A percentile compares a stretch with the other conserved stretches of the same genome.
Conservation (phyloP, 805 yeast species). For the Candida xiaguanensis region DNA sequence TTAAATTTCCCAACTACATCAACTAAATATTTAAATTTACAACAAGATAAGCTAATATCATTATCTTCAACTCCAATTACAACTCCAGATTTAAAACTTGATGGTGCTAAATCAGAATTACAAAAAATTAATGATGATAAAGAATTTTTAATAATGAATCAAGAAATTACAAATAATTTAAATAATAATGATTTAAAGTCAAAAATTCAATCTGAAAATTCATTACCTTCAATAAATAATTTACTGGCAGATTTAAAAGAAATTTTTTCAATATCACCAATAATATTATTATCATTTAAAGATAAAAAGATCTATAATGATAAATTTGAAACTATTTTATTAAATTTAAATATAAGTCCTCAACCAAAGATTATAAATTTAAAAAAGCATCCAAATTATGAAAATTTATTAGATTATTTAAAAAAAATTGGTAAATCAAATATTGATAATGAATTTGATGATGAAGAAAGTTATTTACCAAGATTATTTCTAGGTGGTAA, state of each 20-base stretch:
- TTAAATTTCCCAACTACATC: not conserved
- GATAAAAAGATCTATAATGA: slow-evolving; percentile 11
- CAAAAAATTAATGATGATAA: not conserved
- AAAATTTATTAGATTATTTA: slow-evolving; percentile 22
- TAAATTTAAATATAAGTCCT: slow-evolving; percentile 25
- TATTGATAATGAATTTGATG: slow-evolving; percentile 9
- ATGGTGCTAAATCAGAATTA: no score
- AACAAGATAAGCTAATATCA: slow-evolving; percentile 1
- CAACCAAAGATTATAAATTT: slow-evolving; percentile 30
- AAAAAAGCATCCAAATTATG: slow-evolving; percentile 28
- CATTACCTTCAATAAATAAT: not conserved
- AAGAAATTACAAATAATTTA: slow-evolving; percentile 1
- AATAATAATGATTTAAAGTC: not conserved
- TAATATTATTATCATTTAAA: slow-evolving; percentile 24
- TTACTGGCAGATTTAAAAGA: slow-evolving; percentile 19
- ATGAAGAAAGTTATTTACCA: slow-evolving; percentile 21
- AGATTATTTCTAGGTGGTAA: slow-evolving; percentile 31
- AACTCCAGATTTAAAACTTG: slow-evolving; percentile 2
- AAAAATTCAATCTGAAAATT: no score
- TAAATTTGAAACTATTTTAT: slow-evolving; percentile 16
- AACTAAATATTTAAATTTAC: not conserved
- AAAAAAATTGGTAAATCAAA: slow-evolving; percentile 11
- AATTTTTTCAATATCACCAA: slow-evolving; percentile 28
- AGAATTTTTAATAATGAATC: not conserved
- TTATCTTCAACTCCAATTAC: not conserved